Base-by-base conservation (phyloP, 2,329 filamentous ascomycete species). In the Malbranchea cinnamomea region DNA sequence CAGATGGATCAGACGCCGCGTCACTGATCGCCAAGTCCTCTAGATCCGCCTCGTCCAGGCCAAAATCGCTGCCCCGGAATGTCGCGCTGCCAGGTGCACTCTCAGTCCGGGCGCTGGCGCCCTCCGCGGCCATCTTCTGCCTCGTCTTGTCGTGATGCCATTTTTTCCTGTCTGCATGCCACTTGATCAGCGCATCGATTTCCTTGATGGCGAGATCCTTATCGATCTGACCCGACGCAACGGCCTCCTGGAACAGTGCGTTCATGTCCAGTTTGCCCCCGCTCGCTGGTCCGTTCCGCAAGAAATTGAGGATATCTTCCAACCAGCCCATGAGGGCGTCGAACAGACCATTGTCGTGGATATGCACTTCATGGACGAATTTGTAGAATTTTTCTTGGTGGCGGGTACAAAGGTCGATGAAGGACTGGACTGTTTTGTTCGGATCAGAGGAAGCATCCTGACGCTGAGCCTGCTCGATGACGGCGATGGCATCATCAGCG, bases 301-400 rank as follows among this genome's bases (percentile, higher is more conserved):
- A 62, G 57, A 95, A 98, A 38, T 89, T 81, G 4, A 98, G 69
- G 35, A 98, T 95, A 20, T 78, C 80, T 58, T 98, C 89, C 26
- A 95, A 76, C 89, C 89, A 95, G 15, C 75, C 75, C 89, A 98
- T 98, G 30, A 98, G 68, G 45, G 91, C 81, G 20, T 84, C 85
- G 45, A 98, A 98, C 1, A 98, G 70, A 1, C 89, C 89, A 39
- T 98, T 92, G 52, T 98, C 89, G 46, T 98, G 87, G 5, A 81
- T 75, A 49, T 98, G 89, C 1, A 98, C 87, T 57, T 98, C 89
- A 53, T 98, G 89, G 3, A 98, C 79, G 52, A 98, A 98, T 53
- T 93, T 95, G 68, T 95, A 98, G 51, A 98, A 87, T 57, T 92
- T 92, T 51, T 91, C 74, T 56, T 98, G 83, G 52, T 98, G 89